These are phyloP conservation scores for Tetrapyrgos nigripes DNA, from an alignment of 1,284 basidiomycete genomes.

Conservation along the genomic window DNA sequence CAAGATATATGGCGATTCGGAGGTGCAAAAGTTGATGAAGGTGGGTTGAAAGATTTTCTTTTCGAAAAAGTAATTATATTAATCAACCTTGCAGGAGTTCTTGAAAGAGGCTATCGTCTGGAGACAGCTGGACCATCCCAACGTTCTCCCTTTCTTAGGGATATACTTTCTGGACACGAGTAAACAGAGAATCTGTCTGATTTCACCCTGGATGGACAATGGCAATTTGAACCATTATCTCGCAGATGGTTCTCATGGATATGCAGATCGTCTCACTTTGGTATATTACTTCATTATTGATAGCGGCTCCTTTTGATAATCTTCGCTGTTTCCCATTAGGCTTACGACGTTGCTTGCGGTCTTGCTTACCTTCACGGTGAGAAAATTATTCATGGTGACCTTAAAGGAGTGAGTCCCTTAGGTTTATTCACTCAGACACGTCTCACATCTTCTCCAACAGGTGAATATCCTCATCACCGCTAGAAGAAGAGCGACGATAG, in stretches of 20 bases:
- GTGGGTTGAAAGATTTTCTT: background rate
- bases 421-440: background rate
- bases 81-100: background rate
- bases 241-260: constrained; percentile 5
- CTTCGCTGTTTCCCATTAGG: constrained; percentile 19
- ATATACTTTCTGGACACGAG: constrained; percentile 22
- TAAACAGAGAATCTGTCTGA: constrained; percentile 29
- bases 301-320: background rate
- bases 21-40: background rate
- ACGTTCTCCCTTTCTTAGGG: constrained; percentile 39
- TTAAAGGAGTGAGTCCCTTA: constrained; percentile 41
- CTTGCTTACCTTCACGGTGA: constrained; percentile 39
- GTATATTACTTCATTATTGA: constrained; percentile 19
- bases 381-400: no score
- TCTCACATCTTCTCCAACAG: constrained; percentile 21
- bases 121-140: constrained; percentile 36
- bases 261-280: constrained; percentile 27
- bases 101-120: constrained; percentile 31
- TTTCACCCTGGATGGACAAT: constrained; percentile 43
- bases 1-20: background rate
- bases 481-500: constrained; percentile 32
- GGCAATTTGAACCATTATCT: constrained; percentile 39
- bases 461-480: constrained; percentile 39
- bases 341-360: constrained; percentile 34
- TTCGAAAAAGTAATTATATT: background rate